Evolutionary conservation across 495 filamentous ascomycete genomes (phyloP).

Genomic region (Clavariopsis aquatica): DNA sequence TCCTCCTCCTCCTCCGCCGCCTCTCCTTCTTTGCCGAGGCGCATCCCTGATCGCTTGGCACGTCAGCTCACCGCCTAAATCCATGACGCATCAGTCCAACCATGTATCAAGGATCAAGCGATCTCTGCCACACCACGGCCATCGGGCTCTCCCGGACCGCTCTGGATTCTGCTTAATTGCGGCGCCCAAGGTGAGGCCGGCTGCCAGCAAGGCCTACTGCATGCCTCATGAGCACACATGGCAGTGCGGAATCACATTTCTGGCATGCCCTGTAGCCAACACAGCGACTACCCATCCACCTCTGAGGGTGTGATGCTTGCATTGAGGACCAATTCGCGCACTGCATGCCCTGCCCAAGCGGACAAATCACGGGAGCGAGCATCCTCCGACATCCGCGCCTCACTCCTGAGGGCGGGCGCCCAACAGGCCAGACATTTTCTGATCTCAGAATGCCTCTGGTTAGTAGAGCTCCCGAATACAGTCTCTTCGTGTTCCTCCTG

Average conservation of each 20-base stretch:
- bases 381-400: background rate
- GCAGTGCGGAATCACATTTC: too few species aligned
- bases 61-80: background rate
- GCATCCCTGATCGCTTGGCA: background rate
- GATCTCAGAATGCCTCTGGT: background rate
- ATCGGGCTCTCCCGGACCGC: background rate
- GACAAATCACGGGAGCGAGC: background rate
- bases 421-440: background rate
- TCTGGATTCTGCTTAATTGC: background rate
- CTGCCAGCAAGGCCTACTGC: background rate
- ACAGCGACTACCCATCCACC: too few species aligned
- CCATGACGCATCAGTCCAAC: background rate
- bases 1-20: background rate
- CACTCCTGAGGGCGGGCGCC: background rate
- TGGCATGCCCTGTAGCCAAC: too few species aligned
- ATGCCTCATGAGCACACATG: too few species aligned
- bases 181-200: background rate
- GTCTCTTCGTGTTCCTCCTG: too few species aligned
- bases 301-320: too few species aligned
- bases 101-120: background rate
- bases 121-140: background rate
- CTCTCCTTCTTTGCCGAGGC: background rate
- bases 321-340: too few species aligned
- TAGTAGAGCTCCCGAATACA: background rate
- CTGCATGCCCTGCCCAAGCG: background rate